Base-by-base conservation (phyloP, 2,329 filamentous ascomycete species). In the Ascochyta rabiei region DNA sequence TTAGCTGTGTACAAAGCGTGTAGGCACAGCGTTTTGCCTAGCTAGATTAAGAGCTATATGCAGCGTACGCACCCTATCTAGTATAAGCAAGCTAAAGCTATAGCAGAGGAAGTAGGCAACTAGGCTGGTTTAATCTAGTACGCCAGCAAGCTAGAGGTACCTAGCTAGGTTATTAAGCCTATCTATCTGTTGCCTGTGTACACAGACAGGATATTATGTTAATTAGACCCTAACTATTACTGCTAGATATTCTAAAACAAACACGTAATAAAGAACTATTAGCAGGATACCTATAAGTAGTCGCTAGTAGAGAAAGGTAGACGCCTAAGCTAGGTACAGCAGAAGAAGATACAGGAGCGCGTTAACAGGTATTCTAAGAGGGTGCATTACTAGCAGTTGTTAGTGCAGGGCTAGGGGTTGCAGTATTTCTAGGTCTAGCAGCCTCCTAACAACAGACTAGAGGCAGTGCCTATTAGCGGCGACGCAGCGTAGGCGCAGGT, bases 211-310 rank as follows among this genome's bases (percentile, higher is more conserved):
- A 45, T 52, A 51, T 38, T 51, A 16, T 51, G 16, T 26, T 44
- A 43, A 12, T 8, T 37, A 13, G 21, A 37, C 5, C 18, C 16
- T 18, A 15, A 44, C 19, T 45, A 45, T 42, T 51, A 18, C 31
- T 45, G 23, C 9, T 51, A 51, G 21, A 33, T 45, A 44, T 51
- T 44, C 19, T 23, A 23, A 23, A 51, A 21, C 13, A 23, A 8
- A 51, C 7, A 2, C 2, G 21, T 44, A 30, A 51, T 51, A 51
- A 51, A 28, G 34, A 45, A 51, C 2, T 30, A 51, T 51, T 51
- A 51, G 48, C 9, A 45, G 23, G 19, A 44, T 12, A 15, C 15
- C 23, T 33, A 51, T 31, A 39, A 24, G 3, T 52, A 52, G 40
- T 45, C 40, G 40, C 4, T 34, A 45, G 48, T 4, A 45, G 41